Evolutionary conservation across 2,329 filamentous ascomycete genomes (phyloP).

Genomic region (Aureobasidium zeae): DNA sequence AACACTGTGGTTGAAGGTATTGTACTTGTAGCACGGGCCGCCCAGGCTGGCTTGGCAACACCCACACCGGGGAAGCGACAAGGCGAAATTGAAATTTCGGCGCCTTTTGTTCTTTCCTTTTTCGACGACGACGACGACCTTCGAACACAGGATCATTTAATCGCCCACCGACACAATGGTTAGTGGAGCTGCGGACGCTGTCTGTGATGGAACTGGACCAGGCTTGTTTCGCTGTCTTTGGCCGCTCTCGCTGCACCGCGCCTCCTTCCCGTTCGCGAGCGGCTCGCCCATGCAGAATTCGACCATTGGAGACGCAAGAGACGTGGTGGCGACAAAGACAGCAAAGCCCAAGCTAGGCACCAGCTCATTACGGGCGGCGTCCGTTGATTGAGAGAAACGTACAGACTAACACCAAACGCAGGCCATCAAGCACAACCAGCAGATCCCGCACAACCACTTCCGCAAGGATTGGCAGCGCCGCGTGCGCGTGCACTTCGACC

Average conservation of each 20-base stretch:
- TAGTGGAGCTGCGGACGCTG: neutral
- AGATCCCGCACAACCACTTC: conserved; percentile 97
- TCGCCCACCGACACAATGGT: conserved; percentile 17
- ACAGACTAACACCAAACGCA: conserved; percentile 3
- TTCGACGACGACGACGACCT: conserved; percentile 14
- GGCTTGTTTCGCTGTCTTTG: conserved; percentile 2
- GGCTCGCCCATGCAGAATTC: neutral
- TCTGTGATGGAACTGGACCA: conserved; percentile 4
- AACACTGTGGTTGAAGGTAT: no score
- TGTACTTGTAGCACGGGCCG: neutral
- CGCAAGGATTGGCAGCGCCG: conserved; percentile 99
- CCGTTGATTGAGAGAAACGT: neutral
- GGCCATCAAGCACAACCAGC: conserved; percentile 99
- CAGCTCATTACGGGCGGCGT: neutral
- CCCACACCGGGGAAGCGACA: conserved; percentile 10
- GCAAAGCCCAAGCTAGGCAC: neutral
- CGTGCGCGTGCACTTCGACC: conserved; percentile 98
- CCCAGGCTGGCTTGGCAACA: conserved; percentile 4
- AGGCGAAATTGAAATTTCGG: conserved; percentile 10
- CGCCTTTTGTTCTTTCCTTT: conserved; percentile 3
- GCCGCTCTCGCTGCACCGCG: neutral
- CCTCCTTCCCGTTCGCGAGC: neutral
- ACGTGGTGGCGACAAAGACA: neutral
- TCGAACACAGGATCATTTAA: conserved; percentile 12
- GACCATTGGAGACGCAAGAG: neutral